phyloP scores from a whole-genome alignment of 495 filamentous ascomycete genomes.

The Lasiosphaeris hirsuta region DNA sequence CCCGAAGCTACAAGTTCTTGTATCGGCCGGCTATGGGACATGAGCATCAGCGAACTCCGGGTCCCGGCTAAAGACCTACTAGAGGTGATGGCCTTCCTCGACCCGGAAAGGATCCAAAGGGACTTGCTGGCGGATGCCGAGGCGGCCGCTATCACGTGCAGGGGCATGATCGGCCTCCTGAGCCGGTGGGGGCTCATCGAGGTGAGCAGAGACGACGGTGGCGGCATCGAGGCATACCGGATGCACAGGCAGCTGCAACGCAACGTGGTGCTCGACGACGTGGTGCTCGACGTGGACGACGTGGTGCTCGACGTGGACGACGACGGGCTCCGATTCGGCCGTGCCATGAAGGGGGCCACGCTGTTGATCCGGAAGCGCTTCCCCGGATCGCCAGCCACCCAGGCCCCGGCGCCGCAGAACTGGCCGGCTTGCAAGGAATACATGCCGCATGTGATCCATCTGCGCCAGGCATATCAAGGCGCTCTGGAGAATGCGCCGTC shows the following conservation, averaged over 20 bases:
- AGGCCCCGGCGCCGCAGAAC: conserved; percentile 18
- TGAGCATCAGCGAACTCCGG: conserved; percentile 21
- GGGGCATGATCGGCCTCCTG: conserved; percentile 16
- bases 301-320: too few relatives aligned
- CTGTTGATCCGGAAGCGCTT: conserved; percentile 4
- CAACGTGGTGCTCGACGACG: conserved; percentile 2
- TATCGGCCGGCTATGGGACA: conserved; percentile 18
- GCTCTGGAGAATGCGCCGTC: too few relatives aligned
- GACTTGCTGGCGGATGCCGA: conserved; percentile 17
- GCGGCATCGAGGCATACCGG: neutral
- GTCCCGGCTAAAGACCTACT: conserved; percentile 14
- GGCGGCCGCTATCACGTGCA: conserved; percentile 14
- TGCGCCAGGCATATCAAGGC: conserved; percentile 7
- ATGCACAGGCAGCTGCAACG: conserved; percentile 6
- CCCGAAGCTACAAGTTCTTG: too few relatives aligned
- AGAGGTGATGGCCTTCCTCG: conserved; percentile 24
- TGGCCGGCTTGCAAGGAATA: conserved; percentile 14
- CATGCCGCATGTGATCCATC: conserved; percentile 16
- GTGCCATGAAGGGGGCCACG: conserved; percentile 6
- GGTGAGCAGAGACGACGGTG: neutral
- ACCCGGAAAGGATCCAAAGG: conserved; percentile 19
- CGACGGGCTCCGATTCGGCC: conserved; percentile 7
- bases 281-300: too few relatives aligned
- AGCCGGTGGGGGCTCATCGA: conserved; percentile 10
- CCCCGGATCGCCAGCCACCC: conserved; percentile 8